Base-by-base conservation (phyloP, 1,139 yeast species). In the Suhomyces yuchorum region DNA sequence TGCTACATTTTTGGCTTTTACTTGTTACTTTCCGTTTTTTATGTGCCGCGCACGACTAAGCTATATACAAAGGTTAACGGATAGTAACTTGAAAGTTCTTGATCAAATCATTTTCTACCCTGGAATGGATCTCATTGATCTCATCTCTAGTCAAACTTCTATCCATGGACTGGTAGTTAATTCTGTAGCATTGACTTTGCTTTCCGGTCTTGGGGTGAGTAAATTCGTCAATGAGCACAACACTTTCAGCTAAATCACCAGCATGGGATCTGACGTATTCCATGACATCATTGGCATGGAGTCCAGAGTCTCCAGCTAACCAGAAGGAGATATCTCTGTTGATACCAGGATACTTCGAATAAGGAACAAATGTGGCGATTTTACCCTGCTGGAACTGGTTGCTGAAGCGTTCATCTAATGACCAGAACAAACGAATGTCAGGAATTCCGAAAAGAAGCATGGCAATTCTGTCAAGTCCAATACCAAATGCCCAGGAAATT, bases 81-180 rank as follows among this genome's bases (percentile, higher is more conserved):
- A 91, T 70, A 56, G 83, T 84, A 14, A 91, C 84, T 8, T 75
- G 72, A 60, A 78, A 86, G 47, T 66, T 70, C 3, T 71, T 62
- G 18, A 72, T 71, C 57, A 91, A 74, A 30, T 79, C 80, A 0
- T 66, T 56, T 56, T 87, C 82, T 17, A 91, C 89, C 42, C 71
- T 65, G 7, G 77, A 77, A 61, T 92, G 96, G 44, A 89, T 71
- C 1, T 62, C 72, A 61, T 91, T 91, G 51, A 92, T 78, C 63
- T 91, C 97, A 1, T 78, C 82, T 62, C 87, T 88, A 30, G 96
- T 90, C 56, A 93, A 75, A 51, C 86, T 87, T 61, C 97, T 79
- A 60, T 93, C 98, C 98, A 95, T 92, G 1, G 96, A 87, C 68
- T 93, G 98, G 68, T 91, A 93, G 62, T 87, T 86, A 49, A 93